phyloP scores from a whole-genome alignment of 2,329 filamentous ascomycete species.

The Blumeria graminis region DNA sequence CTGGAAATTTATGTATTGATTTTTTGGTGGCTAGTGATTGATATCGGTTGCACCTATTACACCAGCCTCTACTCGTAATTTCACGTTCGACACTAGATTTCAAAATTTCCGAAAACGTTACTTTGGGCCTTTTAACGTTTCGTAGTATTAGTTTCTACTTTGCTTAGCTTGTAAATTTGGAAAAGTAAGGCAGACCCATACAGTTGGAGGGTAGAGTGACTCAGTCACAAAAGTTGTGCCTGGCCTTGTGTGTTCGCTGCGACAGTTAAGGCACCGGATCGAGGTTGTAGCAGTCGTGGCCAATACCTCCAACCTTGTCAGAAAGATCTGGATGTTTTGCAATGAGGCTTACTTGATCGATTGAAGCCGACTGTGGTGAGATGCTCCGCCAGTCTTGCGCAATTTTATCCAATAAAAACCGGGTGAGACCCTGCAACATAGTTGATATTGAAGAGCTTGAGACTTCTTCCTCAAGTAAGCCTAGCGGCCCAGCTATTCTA shows the following conservation, averaged over 20 bases:
- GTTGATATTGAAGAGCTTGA: constrained; percentile 48
- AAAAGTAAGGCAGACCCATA: constrained; percentile 3
- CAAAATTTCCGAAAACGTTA: constrained; percentile 71
- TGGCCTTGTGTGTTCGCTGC: constrained; percentile 60
- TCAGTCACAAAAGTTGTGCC: constrained; percentile 68
- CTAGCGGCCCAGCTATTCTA: constrained; percentile 37
- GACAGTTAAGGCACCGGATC: constrained; percentile 70
- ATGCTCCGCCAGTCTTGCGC: constrained; percentile 51
- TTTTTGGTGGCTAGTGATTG: constrained; percentile 70
- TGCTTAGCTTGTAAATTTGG: constrained; percentile 4
- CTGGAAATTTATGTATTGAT: constrained; percentile 57
- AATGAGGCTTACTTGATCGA: constrained; percentile 37
- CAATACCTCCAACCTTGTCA: constrained; percentile 23
- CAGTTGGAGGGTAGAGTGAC: constrained; percentile 45
- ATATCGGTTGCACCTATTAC: constrained; percentile 71
- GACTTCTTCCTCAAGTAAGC: constrained; percentile 64
- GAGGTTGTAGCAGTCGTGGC: constrained; percentile 46
- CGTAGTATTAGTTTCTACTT: constrained; percentile 23
- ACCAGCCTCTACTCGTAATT: constrained; percentile 79
- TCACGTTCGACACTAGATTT: constrained; percentile 81
- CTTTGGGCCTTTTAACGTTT: constrained; percentile 19
- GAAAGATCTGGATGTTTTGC: constrained; percentile 4
- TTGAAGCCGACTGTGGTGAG: constrained; percentile 30
- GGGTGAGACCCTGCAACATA: constrained; percentile 67
- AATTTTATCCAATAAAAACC: constrained; percentile 68